Percentiles rank a stretch among this genome's conserved stretches.
Evolutionary conservation across 352 stramenopile genomes (phyloP).

Genomic region (Phytopythium sindhum): DNA sequence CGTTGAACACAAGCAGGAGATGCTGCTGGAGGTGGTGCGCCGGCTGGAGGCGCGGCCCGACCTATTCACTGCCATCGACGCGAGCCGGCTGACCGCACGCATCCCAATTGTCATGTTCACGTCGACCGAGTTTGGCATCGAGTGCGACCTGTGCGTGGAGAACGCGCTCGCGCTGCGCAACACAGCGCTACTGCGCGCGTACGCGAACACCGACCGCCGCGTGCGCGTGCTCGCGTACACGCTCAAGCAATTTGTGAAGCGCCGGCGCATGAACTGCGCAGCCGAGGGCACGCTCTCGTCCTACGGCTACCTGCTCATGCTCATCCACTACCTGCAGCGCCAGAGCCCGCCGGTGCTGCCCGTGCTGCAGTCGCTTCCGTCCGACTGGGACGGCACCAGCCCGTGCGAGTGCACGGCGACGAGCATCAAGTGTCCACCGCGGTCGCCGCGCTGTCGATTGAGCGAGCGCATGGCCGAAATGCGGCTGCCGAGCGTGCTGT

Average conservation of each 20-base stretch:
- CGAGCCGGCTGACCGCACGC: conserved; percentile 88
- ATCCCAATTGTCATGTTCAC: conserved; percentile 99
- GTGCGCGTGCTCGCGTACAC: conserved; percentile 81
- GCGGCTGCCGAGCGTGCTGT: conserved; percentile 48
- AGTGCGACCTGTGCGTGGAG: conserved; percentile 90
- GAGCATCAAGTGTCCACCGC: conserved; percentile 13
- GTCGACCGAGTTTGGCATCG: conserved; percentile 63
- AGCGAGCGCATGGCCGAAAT: conserved; percentile 32
- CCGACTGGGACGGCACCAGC: conserved; percentile 44
- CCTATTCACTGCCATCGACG: conserved; percentile 69
- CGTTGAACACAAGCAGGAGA: conserved; percentile 64
- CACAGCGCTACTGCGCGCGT: conserved; percentile 93
- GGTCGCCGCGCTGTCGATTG: conserved; percentile 32
- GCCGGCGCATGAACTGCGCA: conserved; percentile 79
- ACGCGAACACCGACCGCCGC: conserved; percentile 78
- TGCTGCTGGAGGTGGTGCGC: conserved; percentile 58
- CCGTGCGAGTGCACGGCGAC: conserved; percentile 26
- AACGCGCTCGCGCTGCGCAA: conserved; percentile 98
- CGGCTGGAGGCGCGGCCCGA: conserved; percentile 54
- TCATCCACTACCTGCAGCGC: conserved; percentile 82
- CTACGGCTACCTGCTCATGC: conserved; percentile 83
- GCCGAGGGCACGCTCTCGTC: conserved; percentile 79
- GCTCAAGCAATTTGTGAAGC: conserved; percentile 82
- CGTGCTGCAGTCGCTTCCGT: conserved; percentile 60
- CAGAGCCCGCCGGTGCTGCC: conserved; percentile 68